Base-by-base conservation (phyloP, 495 filamentous ascomycete genomes). In the Pyronema omphalodes region DNA sequence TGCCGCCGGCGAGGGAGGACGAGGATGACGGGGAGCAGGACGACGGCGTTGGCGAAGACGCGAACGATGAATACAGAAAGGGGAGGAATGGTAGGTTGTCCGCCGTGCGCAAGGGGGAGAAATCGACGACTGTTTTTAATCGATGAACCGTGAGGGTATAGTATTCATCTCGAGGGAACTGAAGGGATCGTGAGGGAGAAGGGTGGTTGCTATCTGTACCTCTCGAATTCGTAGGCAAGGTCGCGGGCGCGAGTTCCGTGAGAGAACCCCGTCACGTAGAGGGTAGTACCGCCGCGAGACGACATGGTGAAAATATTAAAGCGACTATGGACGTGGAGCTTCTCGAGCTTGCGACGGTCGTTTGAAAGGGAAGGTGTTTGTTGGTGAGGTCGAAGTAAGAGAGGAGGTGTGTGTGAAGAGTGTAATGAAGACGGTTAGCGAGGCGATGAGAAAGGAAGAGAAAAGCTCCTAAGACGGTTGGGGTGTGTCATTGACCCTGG, bases 191-290 rank as follows among this genome's bases (percentile, higher is more conserved):
- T 61, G 67, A 62, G 56, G 56, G 59, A 59, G 61, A 60, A 60
- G 58, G 61, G 66, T 56, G 59, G 56, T 60, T 52, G 60, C 58
- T 60, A 29, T 60, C 60, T 63, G 67, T 93, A 98, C 93, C 89
- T 85, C 84, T 94, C 88, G 84, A 95, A 95, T 78, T 99, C 91
- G 84, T 94, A 96, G 74, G 91, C 91, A 71, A 99, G 86, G 73
- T 99, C 91, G 78, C 93, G 87, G 68, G 91, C 91, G 74, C 91
- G 88, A 68, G 91, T 99, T 66, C 91, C 93, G 70, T 94, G 89
- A 74, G 89, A 91, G 71, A 99, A 99, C 75, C 91, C 91, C 57
- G 77, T 83, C 58, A 62, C 91, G 75, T 98, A 98, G 54, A 98
- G 86, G 34, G 91, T 98, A 41, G 88, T 94, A 52, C 83, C 80